phyloP scores from a whole-genome alignment of 352 stramenopile genomes.

The Blastocystis sp. region DNA sequence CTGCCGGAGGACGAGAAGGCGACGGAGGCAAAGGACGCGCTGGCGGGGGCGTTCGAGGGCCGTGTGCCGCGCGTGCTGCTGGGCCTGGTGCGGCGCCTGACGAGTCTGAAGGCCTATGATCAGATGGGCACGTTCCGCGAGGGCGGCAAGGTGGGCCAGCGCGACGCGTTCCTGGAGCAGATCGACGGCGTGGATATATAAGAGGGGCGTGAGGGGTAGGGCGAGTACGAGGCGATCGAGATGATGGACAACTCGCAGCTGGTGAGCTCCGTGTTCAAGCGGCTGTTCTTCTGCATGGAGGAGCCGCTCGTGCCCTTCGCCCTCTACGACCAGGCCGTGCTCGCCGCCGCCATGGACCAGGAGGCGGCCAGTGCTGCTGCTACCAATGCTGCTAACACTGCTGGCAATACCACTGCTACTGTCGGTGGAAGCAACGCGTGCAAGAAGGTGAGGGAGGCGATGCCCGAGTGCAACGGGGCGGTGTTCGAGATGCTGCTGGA shows the following conservation, averaged over 20 bases:
- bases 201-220: not conserved
- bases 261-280: slow-evolving; percentile 24
- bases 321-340: slow-evolving; percentile 12
- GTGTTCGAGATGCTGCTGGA: slow-evolving; percentile 10
- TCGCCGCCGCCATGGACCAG: no score
- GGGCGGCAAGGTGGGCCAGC: not conserved
- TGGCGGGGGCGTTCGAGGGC: not conserved
- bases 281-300: slow-evolving; percentile 44
- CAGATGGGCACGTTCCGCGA: slow-evolving; percentile 11
- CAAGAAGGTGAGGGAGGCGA: not conserved
- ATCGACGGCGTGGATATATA: not conserved
- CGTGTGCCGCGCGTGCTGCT: slow-evolving; percentile 11
- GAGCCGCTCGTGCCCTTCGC: slow-evolving; percentile 49
- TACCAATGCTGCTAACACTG: no score
- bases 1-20: not conserved
- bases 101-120: slow-evolving; percentile 5
- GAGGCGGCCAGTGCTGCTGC: not conserved
- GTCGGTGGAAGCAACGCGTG: not conserved
- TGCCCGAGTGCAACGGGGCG: not conserved
- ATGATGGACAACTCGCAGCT: not conserved
- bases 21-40: not conserved
- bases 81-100: not conserved
- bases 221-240: slow-evolving; percentile 38
- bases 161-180: not conserved
- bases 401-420: no score